Evolutionary conservation across 768 basidiomycete genomes (phyloP).

Genomic region (Lanmaoa rubissima): DNA sequence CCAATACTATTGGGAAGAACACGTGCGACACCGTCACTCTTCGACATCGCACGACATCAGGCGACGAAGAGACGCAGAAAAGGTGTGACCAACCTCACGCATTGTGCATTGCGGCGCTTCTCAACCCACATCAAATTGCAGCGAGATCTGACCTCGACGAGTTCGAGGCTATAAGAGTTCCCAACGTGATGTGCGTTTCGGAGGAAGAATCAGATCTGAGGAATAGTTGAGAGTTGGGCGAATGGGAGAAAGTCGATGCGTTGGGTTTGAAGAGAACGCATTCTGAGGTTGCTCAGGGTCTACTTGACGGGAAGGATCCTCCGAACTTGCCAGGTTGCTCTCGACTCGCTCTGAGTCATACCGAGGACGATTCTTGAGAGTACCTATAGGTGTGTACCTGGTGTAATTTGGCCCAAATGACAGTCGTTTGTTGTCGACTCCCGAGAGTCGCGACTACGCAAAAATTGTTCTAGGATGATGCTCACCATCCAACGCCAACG

Average conservation of each 20-base stretch:
- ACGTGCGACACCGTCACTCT: too few relatives aligned
- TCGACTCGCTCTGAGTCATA: too few relatives aligned
- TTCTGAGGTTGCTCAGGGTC: conserved; percentile 22
- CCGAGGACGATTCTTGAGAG: too few relatives aligned
- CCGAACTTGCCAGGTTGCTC: not conserved
- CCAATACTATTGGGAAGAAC: too few relatives aligned
- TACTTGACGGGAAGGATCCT: conserved; percentile 1
- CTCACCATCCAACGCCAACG: too few relatives aligned
- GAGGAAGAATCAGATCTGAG: conserved; percentile 8
- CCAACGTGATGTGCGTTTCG: conserved; percentile 16
- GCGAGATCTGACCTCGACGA: conserved; percentile 11
- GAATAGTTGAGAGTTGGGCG: conserved; percentile 4
- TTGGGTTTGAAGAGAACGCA: conserved; percentile 17
- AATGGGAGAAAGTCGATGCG: conserved; percentile 26
- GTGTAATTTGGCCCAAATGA: too few relatives aligned
- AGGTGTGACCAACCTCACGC: not conserved
- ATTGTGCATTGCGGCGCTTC: not conserved
- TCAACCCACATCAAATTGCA: not conserved
- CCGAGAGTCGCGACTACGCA: too few relatives aligned
- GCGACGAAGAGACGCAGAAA: too few relatives aligned
- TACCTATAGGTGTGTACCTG: too few relatives aligned
- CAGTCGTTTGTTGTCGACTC: too few relatives aligned
- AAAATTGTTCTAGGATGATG: too few relatives aligned
- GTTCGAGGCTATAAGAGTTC: conserved; percentile 25
- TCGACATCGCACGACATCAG: too few relatives aligned